Base-by-base conservation (phyloP, 192 early-diverging fungal species). In the Rhizophagus sp. region DNA sequence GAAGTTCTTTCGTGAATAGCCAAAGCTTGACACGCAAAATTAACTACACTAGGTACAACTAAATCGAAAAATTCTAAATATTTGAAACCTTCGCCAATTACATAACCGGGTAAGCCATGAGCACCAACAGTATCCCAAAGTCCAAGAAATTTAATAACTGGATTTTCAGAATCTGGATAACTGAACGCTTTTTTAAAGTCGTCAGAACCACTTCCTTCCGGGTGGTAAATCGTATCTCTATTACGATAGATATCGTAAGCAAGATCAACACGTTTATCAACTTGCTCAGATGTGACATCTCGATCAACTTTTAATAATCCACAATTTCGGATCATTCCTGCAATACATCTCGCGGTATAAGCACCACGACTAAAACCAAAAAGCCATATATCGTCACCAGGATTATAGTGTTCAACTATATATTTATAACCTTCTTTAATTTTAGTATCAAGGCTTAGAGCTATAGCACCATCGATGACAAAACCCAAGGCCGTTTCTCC, bases 331-430 rank as follows among this genome's bases (percentile, higher is more conserved):
- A 81, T 81, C 81, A 81, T 77, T 9, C 81, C 81, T 10, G 41
- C 75, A 44, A 81, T 75, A 64, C 75, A 72, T 77, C 81, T 75
- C 2, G 72, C 61, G 24, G 75, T 81, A 67, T 81, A 81, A 17
- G 68, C 68, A 1, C 81, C 81, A 65, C 81, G 75, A 65, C 81
- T 81, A 15, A 72, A 64, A 24, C 81, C 81, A 49, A 81, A 78
- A 80, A 81, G 85, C 80, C 67, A 93, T 78, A 78, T 84, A 82
- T 66, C 89, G 10, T 66, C 27, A 30, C 25, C 27, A 66, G n/a
- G 24, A 66, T 66, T 66, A 66, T 66, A 66, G 24, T 27, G 30
- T 12, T 11, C 13, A 13, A 66, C 64, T 15, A 66, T 66, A 30
- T 66, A 27, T 30, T 27, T 66, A 24, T 66, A 66, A 13, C 24